Evolutionary conservation across 148 eudicot species (phyloP).

Genomic region (Oxyria digyna): DNA sequence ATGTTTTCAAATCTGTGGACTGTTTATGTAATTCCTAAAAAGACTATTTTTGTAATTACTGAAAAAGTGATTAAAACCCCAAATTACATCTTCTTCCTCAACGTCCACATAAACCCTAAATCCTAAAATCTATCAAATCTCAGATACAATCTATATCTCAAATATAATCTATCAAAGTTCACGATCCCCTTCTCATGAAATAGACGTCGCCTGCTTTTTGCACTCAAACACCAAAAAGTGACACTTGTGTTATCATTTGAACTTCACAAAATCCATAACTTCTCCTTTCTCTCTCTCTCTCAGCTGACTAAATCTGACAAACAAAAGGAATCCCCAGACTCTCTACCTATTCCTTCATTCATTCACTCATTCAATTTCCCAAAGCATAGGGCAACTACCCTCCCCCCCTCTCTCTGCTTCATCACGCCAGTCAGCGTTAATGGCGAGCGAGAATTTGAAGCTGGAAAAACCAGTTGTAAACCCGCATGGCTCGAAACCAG

Average conservation of each 20-base stretch:
- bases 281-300: neutral
- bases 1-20: no score
- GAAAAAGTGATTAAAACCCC: no score
- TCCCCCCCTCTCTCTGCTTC: neutral
- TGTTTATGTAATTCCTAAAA: no score
- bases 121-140: no score
- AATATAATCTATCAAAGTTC: no score
- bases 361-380: neutral
- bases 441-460: slow-evolving; percentile 2
- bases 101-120: no score
- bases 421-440: neutral
- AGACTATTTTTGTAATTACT: no score
- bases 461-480: neutral
- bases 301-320: neutral
- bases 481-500: neutral
- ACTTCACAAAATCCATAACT: neutral
- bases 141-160: no score
- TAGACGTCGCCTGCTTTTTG: neutral
- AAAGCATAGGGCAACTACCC: neutral
- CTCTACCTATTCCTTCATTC: neutral
- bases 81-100: no score
- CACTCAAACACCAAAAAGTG: neutral
- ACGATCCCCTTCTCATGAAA: no score
- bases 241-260: neutral
- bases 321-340: neutral